Evolutionary conservation across 805 yeast genomes (phyloP).

Genomic region (Ogataea nakhonphanomensis): DNA sequence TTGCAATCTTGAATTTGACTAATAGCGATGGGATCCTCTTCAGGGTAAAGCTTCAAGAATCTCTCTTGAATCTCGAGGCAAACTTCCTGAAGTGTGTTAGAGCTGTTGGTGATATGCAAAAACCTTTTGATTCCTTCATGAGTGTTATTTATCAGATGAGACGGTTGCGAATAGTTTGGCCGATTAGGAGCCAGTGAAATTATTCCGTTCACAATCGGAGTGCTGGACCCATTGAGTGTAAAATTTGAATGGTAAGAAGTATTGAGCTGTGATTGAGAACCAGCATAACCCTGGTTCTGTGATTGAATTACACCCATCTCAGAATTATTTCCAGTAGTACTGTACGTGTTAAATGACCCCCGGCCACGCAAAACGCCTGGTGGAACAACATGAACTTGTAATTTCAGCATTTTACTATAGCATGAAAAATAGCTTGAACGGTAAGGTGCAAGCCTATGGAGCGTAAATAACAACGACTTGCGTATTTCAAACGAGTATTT

Average conservation of each 20-base stretch:
- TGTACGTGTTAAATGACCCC: background rate
- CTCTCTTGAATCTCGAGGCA: constrained; percentile 53
- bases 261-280: constrained; percentile 8
- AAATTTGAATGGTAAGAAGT: constrained; percentile 14
- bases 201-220: constrained; percentile 22
- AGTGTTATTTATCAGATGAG: constrained; percentile 13
- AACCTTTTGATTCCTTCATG: constrained; percentile 40
- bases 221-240: constrained; percentile 26
- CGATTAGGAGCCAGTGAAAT: constrained; percentile 6
- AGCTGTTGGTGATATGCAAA: constrained; percentile 56
- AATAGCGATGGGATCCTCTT: constrained; percentile 51
- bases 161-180: constrained; percentile 4
- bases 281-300: constrained; percentile 7
- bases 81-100: constrained; percentile 44
- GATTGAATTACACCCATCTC: constrained; percentile 7
- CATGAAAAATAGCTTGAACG: too few species aligned
- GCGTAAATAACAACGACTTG: too few species aligned
- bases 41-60: constrained; percentile 63
- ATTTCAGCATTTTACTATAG: constrained; percentile 21
- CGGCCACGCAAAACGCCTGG: constrained; percentile 20
- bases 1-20: constrained; percentile 63
- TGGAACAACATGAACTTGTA: constrained; percentile 28
- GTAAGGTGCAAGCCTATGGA: too few species aligned
- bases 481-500: background rate
- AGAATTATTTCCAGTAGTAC: constrained; percentile 4